These are phyloP conservation scores for Aspergillus haitiensis DNA, from an alignment of 495 filamentous ascomycete species.

Conservation along the genomic window DNA sequence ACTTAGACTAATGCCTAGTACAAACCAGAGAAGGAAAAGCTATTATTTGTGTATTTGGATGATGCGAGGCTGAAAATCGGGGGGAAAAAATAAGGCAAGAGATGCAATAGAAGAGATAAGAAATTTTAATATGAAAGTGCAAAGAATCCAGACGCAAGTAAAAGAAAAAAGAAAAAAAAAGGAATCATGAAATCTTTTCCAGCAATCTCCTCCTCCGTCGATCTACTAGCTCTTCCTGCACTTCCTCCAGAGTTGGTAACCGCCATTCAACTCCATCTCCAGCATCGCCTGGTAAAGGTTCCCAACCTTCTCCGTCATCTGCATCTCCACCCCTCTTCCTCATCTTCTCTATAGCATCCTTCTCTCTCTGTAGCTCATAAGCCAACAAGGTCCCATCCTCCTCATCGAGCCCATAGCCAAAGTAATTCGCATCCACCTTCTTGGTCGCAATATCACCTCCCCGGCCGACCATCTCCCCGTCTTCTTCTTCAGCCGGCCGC, in stretches of 20 bases:
- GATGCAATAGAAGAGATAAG: background rate
- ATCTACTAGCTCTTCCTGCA: conserved; percentile 89
- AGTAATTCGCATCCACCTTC: conserved; percentile 91
- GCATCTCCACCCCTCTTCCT: conserved; percentile 45
- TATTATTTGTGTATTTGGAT: conserved; percentile 9
- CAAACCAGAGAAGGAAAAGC: background rate
- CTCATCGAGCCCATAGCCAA: conserved; percentile 91
- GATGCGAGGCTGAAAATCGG: conserved; percentile 15
- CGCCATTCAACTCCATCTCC: conserved; percentile 85
- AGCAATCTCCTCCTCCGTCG: conserved; percentile 77
- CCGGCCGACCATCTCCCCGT: conserved; percentile 58
- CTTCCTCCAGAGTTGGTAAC: conserved; percentile 82
- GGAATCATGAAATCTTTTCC: conserved; percentile 67
- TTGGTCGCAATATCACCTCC: conserved; percentile 69
- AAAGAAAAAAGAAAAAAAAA: conserved; percentile 4
- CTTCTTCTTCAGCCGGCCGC: conserved; percentile 62
- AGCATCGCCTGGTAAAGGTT: conserved; percentile 79
- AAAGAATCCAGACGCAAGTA: conserved; percentile 3
- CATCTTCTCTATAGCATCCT: conserved; percentile 70
- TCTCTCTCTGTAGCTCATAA: conserved; percentile 83
- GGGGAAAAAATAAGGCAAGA: background rate
- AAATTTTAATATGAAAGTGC: conserved; percentile 3
- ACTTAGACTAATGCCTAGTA: background rate
- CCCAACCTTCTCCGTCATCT: conserved; percentile 66
- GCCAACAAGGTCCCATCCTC: conserved; percentile 82